A percentile compares a stretch with the other conserved stretches of the same genome.
These are phyloP conservation scores for Collariella sp. DNA, from an alignment of 495 filamentous ascomycete genomes.

Conservation along the genomic window DNA sequence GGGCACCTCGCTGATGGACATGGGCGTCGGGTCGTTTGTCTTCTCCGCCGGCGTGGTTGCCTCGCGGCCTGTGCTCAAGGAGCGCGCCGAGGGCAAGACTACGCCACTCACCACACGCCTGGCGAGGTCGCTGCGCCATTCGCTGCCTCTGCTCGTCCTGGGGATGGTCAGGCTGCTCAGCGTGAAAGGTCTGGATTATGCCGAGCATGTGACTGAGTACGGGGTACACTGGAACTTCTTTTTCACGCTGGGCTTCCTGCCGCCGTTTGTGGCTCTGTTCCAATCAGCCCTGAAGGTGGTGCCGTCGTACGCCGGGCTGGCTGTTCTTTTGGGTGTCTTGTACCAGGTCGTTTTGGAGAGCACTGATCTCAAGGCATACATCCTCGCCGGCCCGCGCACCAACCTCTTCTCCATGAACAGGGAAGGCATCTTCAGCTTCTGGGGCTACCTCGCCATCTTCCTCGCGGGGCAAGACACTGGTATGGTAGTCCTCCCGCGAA, in stretches of 20 bases:
- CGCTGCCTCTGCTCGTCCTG: conserved; percentile 71
- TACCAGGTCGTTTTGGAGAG: conserved; percentile 72
- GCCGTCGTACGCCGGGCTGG: conserved; percentile 65
- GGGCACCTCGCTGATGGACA: conserved; percentile 96
- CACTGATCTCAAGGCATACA: conserved; percentile 69
- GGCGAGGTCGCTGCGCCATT: conserved; percentile 59
- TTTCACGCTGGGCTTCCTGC: conserved; percentile 85
- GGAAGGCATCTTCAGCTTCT: conserved; percentile 88
- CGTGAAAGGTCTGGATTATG: conserved; percentile 92
- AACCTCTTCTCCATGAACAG: conserved; percentile 79
- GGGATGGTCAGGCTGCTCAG: conserved; percentile 75
- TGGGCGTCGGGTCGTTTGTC: conserved; percentile 95
- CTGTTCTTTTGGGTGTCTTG: conserved; percentile 50
- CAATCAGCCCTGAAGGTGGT: conserved; percentile 53
- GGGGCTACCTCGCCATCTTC: conserved; percentile 92
- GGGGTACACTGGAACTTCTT: conserved; percentile 99
- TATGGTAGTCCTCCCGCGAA: conserved; percentile 63
- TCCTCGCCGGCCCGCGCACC: conserved; percentile 72
- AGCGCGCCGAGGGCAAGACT: conserved; percentile 41
- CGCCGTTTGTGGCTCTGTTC: conserved; percentile 83
- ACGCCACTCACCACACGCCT: conserved; percentile 49
- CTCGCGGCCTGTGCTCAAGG: conserved; percentile 75
- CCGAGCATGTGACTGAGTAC: conserved; percentile 96
- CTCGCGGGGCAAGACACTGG: conserved; percentile 79
- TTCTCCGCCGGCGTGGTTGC: conserved; percentile 92